Base-by-base conservation (phyloP, 345 rosid genomes). In the Eucalyptus tenuipes region DNA sequence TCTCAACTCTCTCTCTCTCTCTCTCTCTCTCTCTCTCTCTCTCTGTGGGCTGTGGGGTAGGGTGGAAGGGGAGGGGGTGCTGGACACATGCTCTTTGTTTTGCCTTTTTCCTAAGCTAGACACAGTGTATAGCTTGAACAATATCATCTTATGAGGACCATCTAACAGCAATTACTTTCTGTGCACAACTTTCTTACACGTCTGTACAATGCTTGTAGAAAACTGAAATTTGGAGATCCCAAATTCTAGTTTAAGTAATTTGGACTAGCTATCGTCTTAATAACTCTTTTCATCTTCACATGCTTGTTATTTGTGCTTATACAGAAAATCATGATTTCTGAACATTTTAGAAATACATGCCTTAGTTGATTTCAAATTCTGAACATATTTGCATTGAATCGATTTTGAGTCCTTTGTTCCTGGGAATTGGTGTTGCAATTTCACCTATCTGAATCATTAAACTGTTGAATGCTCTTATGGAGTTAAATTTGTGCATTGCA, bases 401-500 rank as follows among this genome's bases (percentile, higher is more conserved):
- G 15, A 75, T 40, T 75, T 75, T 75, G 84, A 75, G 84, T 20
- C 47, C 29, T 5, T 11, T 75, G 82, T 75, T 40, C 47, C 27
- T 40, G 47, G 45, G 15, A 75, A 20, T 75, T 75, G 84, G 47
- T 40, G 84, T 40, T 75, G 84, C 13, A 40, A 75, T 37, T 75
- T 75, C 9, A 37, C 47, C 82, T 68, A 31, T 33, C 44, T 6
- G 5, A 40, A 13, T 20, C 84, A 20, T 40, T 75, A 75, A 75
- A 11, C 47, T 75, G 45, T 75, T 59, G 25, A 31, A 86, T 57
- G 9, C 66, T 52, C 45, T 57, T 18, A 48, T 49, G 53, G 27
- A 50, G 18, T 79, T 20, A 22, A 49, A 25, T 31, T 18, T 88
- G 31, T 42, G 27, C 88, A 49, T 64, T 86, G 89, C 96, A 97